Conservation (phyloP, 306 rosid species). For the Echinosophora koreensis region DNA sequence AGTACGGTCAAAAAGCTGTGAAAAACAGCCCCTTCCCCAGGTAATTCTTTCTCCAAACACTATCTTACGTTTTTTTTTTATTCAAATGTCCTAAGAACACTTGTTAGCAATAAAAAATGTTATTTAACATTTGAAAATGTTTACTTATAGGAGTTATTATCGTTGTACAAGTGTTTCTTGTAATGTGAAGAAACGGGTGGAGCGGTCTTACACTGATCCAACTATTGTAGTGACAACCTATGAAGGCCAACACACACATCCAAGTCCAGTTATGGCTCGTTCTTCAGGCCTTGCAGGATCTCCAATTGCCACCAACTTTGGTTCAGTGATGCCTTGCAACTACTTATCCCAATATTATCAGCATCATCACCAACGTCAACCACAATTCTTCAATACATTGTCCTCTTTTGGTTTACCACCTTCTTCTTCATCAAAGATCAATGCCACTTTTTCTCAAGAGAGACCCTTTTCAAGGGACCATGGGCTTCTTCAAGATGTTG, state of each 20-base stretch:
- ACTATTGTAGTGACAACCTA: constrained; percentile 86
- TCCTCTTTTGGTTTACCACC: constrained; percentile 49
- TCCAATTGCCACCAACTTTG: constrained; percentile 16
- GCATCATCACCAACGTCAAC: constrained; percentile 46
- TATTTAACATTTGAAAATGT: neutral
- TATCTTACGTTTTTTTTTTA: neutral
- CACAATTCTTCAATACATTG: constrained; percentile 42
- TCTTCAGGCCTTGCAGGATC: constrained; percentile 46
- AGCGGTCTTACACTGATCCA: constrained; percentile 81
- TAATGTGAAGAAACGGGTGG: constrained; percentile 93
- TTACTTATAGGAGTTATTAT: constrained; percentile 77
- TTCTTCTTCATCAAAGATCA: constrained; percentile 19
- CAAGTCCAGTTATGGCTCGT: constrained; percentile 76
- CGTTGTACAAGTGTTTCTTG: constrained; percentile 92
- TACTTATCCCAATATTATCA: constrained; percentile 46
- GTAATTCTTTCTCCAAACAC: constrained; percentile 41
- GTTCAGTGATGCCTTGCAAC: constrained; percentile 10
- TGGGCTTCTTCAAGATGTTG: constrained; percentile 88
- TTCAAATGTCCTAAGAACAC: too few species aligned
- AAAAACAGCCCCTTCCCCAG: constrained; percentile 98
- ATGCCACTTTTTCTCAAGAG: constrained; percentile 52
- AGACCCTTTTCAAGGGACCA: constrained; percentile 61
- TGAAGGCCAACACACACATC: constrained; percentile 94
- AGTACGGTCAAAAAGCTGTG: constrained; percentile 98
- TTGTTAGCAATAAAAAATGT: neutral